Evolutionary conservation across 1,139 yeast genomes (phyloP), one percentile per base, ranked within the genome.

Genomic region (Candida sanyaensis): DNA sequence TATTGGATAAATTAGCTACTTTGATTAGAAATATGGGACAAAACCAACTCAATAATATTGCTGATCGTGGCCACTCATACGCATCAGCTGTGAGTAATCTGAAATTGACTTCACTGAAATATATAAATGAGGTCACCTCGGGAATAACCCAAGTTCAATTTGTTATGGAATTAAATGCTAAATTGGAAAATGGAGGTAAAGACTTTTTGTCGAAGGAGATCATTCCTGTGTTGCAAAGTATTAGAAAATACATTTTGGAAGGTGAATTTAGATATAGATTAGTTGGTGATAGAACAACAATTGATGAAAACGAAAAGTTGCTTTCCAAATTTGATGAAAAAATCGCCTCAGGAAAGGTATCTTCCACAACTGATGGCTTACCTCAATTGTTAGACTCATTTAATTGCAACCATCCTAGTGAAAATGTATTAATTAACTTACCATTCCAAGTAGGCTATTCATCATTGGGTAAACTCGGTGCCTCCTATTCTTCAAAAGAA

Each of bases 371-470:
- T 30, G 38, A 30, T 11, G 45, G 53, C 42, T 50, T 60, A 21
- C 10, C 41, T 4, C 39, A 53, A 10, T 55, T 56, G 23, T 43
- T 54, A 6, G 24, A 45, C 1, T 34, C 51, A 1, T 53, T 62
- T 40, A 43, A 42, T 21, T 37, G 43, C 37, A 43, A 28, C 28
- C 52, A 34, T 34, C 32, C 36, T 6, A 29, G 37, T 24, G 50
- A 48, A 5, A 60, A 64, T 38, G 78, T 85, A 0, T 76, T 81
- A 54, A 76, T 92, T 46, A 75, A 84, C 51, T 75, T 93, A 51
- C 98, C 98, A 27, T 90, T 88, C 69, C 97, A 90, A 61, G 96
- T 92, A 6, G 87, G 90, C 38, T 93, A 90, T 60, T 79, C 96
- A 0, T 86, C 96, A 1, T 73, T 83, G 37, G 86, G 91, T 0